Percentiles rank a stretch among this genome's conserved stretches.
These are phyloP conservation scores for Geranium brycei DNA, from an alignment of 345 rosid species.

Conservation along the genomic window DNA sequence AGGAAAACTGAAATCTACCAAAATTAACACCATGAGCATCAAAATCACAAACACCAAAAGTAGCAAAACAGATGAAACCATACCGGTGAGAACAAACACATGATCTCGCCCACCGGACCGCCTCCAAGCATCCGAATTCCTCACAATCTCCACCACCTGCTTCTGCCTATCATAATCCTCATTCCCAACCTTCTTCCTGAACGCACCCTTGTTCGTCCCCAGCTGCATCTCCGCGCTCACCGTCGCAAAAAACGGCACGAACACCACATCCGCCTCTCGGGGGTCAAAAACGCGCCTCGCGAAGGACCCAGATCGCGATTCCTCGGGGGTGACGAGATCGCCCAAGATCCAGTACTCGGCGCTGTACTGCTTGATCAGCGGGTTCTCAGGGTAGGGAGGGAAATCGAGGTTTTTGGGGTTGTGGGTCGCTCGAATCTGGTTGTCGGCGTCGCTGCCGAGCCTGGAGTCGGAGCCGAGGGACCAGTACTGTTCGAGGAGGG, in stretches of 20 bases:
- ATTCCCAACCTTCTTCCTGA: constrained; percentile 57
- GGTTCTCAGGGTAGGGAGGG: constrained; percentile 66
- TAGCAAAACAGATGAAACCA: background rate
- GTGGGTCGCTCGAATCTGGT: constrained; percentile 17
- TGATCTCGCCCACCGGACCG: constrained; percentile 78
- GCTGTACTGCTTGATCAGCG: constrained; percentile 86
- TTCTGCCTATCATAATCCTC: constrained; percentile 73
- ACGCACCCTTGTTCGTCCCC: constrained; percentile 51
- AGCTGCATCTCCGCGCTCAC: constrained; percentile 88
- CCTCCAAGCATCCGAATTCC: constrained; percentile 58
- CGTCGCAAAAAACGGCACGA: constrained; percentile 81
- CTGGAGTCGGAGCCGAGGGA: constrained; percentile 52
- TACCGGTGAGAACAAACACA: constrained; percentile 88
- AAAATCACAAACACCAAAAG: too few species aligned
- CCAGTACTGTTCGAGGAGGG: constrained; percentile 69
- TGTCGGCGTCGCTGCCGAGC: constrained; percentile 63
- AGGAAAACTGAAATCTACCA: too few species aligned
- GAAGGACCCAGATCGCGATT: constrained; percentile 32
- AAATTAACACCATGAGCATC: too few species aligned
- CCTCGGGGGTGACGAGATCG: constrained; percentile 62
- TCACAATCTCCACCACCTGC: constrained; percentile 47
- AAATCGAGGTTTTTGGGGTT: constrained; percentile 17
- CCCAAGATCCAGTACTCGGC: constrained; percentile 94
- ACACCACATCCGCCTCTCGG: constrained; percentile 62
- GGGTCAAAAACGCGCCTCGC: constrained; percentile 47